These are phyloP conservation scores for Ramaria sp. DNA, from an alignment of 768 basidiomycete species.

Conservation along the genomic window DNA sequence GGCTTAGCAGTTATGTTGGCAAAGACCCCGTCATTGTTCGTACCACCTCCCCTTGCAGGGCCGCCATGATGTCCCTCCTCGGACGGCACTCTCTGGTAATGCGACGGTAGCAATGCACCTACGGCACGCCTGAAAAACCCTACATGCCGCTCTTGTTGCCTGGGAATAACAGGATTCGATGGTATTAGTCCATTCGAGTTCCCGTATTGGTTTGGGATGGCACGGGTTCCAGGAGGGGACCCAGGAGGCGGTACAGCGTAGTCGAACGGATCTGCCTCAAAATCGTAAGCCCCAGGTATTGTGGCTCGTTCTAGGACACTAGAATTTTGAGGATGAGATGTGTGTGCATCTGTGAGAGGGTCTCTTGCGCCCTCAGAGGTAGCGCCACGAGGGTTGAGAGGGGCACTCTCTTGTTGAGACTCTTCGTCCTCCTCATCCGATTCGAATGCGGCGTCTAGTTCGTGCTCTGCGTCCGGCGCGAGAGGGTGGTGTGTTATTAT, in stretches of 20 bases:
- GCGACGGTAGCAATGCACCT: constrained; percentile 52
- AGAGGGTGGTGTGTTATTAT: constrained; percentile 38
- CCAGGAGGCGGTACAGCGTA: constrained; percentile 73
- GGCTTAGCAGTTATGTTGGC: constrained; percentile 93
- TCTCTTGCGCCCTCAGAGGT: constrained; percentile 9
- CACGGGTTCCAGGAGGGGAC: constrained; percentile 50
- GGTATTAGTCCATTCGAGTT: constrained; percentile 65
- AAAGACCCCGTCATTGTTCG: constrained; percentile 90
- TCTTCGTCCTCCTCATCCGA: constrained; percentile 45
- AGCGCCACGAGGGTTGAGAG: constrained; percentile 24
- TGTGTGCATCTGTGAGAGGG: constrained; percentile 7
- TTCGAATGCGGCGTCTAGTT: constrained; percentile 75
- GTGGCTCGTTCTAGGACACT: constrained; percentile 1
- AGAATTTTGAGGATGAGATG: not conserved
- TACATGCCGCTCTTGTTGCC: constrained; percentile 30
- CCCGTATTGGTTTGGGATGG: constrained; percentile 56
- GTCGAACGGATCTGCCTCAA: constrained; percentile 62
- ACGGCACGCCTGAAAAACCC: constrained; percentile 44
- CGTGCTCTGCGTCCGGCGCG: constrained; percentile 35
- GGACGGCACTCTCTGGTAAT: constrained; percentile 46
- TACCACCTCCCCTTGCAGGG: constrained; percentile 50
- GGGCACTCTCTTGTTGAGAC: constrained; percentile 31
- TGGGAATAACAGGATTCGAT: constrained; percentile 28
- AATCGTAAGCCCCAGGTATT: constrained; percentile 54
- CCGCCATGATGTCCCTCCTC: constrained; percentile 17